phyloP scores from a whole-genome alignment of 805 yeast genomes.

The Starmerella apis region DNA sequence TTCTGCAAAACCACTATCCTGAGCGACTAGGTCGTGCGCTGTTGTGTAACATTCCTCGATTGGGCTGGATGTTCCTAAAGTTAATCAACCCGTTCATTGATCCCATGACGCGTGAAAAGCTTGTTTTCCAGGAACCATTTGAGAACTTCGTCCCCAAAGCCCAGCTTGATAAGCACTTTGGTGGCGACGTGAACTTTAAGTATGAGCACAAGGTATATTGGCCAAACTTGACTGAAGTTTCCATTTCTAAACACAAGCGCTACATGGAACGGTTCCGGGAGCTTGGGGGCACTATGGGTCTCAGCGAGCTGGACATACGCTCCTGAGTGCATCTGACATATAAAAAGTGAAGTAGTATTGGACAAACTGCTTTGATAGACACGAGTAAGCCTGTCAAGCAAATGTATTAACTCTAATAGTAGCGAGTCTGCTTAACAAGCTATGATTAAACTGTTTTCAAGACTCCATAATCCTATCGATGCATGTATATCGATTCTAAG shows the following conservation, averaged over 20 bases:
- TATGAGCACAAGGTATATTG: conserved; percentile 74
- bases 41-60: conserved; percentile 83
- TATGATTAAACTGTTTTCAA: too few relatives aligned
- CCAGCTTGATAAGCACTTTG: conserved; percentile 74
- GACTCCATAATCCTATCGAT: not conserved
- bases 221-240: conserved; percentile 55
- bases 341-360: not conserved
- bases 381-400: not conserved
- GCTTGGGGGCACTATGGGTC: conserved; percentile 65
- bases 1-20: conserved; percentile 93
- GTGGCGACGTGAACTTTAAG: conserved; percentile 75
- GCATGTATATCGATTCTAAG: too few relatives aligned
- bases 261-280: conserved; percentile 59
- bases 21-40: conserved; percentile 91
- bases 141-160: conserved; percentile 66
- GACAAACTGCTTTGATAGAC: not conserved
- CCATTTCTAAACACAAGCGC: conserved; percentile 46
- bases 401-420: not conserved
- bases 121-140: conserved; percentile 85
- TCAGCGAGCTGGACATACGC: conserved; percentile 73
- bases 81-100: conserved; percentile 92
- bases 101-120: conserved; percentile 86
- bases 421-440: not conserved
- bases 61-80: conserved; percentile 86
- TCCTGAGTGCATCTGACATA: not conserved